These are phyloP conservation scores for Zychaea mexicana DNA, from an alignment of 371 early-diverging fungal genomes.

Conservation along the genomic window DNA sequence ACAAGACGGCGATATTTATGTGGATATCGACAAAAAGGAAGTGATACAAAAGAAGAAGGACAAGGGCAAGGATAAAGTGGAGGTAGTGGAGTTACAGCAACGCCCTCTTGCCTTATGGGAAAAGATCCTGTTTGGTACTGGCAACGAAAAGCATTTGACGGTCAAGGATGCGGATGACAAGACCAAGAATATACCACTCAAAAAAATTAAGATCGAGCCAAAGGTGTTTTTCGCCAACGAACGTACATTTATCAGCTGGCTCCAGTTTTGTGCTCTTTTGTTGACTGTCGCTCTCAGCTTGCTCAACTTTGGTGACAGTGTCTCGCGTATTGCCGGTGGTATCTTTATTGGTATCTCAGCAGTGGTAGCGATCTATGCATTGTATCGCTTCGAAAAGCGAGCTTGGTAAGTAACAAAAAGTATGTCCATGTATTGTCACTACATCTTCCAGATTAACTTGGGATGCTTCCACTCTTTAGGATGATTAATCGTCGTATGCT, in stretches of 20 bases:
- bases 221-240: slow-evolving; percentile 99
- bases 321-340: slow-evolving; percentile 73
- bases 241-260: slow-evolving; percentile 96
- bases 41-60: slow-evolving; percentile 1
- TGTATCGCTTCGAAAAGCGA: slow-evolving; percentile 90
- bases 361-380: slow-evolving; percentile 79
- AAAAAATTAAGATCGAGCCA: slow-evolving; percentile 95
- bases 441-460: slow-evolving; percentile 21
- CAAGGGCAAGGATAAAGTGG: not conserved
- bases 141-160: not conserved
- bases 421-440: too few relatives aligned
- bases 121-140: slow-evolving; percentile 5
- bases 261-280: slow-evolving; percentile 77
- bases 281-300: slow-evolving; percentile 80
- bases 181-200: slow-evolving; percentile 37
- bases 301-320: slow-evolving; percentile 83
- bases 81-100: not conserved
- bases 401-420: slow-evolving; percentile 52
- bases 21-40: slow-evolving; percentile 11
- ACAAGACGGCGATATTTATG: slow-evolving; percentile 12
- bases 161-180: slow-evolving; percentile 25
- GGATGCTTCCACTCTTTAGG: slow-evolving; percentile 29
- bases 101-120: slow-evolving; percentile 10
- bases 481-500: slow-evolving; percentile 56
- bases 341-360: slow-evolving; percentile 67